Percentiles rank a stretch among this genome's conserved stretches.
Evolutionary conservation across 2,329 filamentous ascomycete genomes (phyloP).

Genomic region (Huntiella decipiens): DNA sequence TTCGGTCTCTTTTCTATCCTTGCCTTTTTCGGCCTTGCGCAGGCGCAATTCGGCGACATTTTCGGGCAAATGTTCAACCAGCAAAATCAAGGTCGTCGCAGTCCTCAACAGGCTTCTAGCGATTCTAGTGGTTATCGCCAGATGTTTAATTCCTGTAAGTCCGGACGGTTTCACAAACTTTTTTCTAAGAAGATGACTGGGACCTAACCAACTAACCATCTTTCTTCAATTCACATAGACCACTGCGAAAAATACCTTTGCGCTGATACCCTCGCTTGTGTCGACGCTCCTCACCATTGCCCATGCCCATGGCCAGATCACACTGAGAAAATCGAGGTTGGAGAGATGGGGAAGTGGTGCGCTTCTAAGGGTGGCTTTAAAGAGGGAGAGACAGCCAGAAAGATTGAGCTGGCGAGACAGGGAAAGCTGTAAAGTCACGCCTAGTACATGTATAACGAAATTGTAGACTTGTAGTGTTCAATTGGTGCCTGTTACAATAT

Average conservation of each 20-base stretch:
- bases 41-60: constrained; percentile 72
- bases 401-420: constrained; percentile 64
- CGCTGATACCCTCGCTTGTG: constrained; percentile 82
- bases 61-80: constrained; percentile 89
- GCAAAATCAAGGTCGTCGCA: constrained; percentile 26
- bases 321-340: constrained; percentile 60
- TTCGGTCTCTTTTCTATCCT: constrained; percentile 7
- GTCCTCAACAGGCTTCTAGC: constrained; percentile 63
- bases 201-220: background rate
- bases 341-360: constrained; percentile 54
- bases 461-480: too few species aligned
- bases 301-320: constrained; percentile 65
- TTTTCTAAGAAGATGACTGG: too few species aligned
- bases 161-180: background rate
- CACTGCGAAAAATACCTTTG: constrained; percentile 87
- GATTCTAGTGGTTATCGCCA: constrained; percentile 65
- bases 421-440: constrained; percentile 38
- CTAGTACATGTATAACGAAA: too few species aligned
- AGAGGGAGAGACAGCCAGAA: constrained; percentile 49
- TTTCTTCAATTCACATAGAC: constrained; percentile 27
- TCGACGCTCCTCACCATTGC: constrained; percentile 92
- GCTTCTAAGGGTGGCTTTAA: constrained; percentile 59
- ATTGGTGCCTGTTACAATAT: background rate
- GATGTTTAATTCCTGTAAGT: constrained; percentile 46
- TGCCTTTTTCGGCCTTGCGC: constrained; percentile 17